phyloP scores from a whole-genome alignment of 305 asterid species.

The Fraxinus platypoda region DNA sequence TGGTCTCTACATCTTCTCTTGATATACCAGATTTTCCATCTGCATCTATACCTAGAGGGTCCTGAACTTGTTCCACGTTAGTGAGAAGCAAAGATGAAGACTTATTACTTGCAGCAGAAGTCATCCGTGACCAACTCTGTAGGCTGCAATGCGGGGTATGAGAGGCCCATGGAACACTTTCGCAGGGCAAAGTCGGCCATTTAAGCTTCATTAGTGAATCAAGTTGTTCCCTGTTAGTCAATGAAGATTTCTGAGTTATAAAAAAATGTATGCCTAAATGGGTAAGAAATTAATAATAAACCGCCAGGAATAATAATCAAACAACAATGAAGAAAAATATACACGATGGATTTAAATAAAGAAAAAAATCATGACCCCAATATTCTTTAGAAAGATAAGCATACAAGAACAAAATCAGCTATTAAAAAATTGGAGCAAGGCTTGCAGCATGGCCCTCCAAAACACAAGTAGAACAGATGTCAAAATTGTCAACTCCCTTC shows the following conservation, averaged over 20 bases:
- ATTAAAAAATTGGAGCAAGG: background rate
- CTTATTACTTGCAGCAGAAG: slow-evolving; percentile 39
- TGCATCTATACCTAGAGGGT: slow-evolving; percentile 33
- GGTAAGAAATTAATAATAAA: background rate
- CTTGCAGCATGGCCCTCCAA: background rate
- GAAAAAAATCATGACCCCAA: slow-evolving; percentile 11
- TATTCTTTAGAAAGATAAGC: background rate
- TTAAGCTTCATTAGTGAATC: slow-evolving; percentile 69
- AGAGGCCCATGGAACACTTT: slow-evolving; percentile 88
- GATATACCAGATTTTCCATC: slow-evolving; percentile 43
- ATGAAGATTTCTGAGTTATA: slow-evolving; percentile 41
- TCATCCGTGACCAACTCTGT: slow-evolving; percentile 53
- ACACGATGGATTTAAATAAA: background rate
- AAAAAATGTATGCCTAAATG: slow-evolving; percentile 5
- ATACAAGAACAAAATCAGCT: slow-evolving; percentile 18
- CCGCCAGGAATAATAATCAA: background rate
- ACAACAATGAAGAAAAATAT: background rate
- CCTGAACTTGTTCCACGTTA: slow-evolving; percentile 55
- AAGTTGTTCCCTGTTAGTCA: slow-evolving; percentile 81
- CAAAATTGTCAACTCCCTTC: background rate
- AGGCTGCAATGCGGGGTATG: slow-evolving; percentile 73
- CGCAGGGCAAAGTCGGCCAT: slow-evolving; percentile 71
- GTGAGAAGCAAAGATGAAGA: slow-evolving; percentile 30
- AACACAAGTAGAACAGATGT: background rate
- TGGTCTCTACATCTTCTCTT: slow-evolving; percentile 58